Evolutionary conservation across 2,329 filamentous ascomycete genomes (phyloP), one percentile per base, ranked within the genome.

Genomic region (Ophiosphaerella narmari): DNA sequence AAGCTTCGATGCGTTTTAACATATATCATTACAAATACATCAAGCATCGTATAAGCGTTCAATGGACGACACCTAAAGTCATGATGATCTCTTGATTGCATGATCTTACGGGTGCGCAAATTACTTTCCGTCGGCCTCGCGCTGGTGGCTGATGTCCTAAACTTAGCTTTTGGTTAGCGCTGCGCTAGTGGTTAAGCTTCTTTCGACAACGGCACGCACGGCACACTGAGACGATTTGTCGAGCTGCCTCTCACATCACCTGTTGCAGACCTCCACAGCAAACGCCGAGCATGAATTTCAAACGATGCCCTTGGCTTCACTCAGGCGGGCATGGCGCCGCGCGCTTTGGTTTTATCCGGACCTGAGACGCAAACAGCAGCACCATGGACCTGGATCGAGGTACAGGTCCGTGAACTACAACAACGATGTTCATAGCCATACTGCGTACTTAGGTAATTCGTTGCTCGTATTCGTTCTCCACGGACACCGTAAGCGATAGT

Each of bases 231-330:
- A 29, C 39, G 32, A 26, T 21, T 41, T 48, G 48, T 54, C 49
- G 42, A 39, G 36, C 9, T 16, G 13, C 36, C 29, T 45, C 39
- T 43, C 33, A 53, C 50, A n/a, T 13, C 35, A 5, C 31, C 31
- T 52, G 57, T 63, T 43, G 43, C 60, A 57, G 39, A 12, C 13
- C 5, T 34, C 21, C 38, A 48, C 44, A 44, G 14, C 16, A 48
- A 12, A 32, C 14, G 14, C 34, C 14, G 48, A 39, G 13, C 48
- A 50, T 55, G 42, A 37, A 57, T 59, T 63, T 67, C 52, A 47
- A 67, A 65, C 64, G 46, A 32, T 52, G 51, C 47, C 54, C 50
- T 54, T 29, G 26, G 26, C 26, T 29, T 29, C 26, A 8, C 26
- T 3, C 7, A 6, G 26, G 26, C 26, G 26, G 26, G 26, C 26